Conservation (phyloP, 768 basidiomycete species). For the Phylloporus sp. region DNA sequence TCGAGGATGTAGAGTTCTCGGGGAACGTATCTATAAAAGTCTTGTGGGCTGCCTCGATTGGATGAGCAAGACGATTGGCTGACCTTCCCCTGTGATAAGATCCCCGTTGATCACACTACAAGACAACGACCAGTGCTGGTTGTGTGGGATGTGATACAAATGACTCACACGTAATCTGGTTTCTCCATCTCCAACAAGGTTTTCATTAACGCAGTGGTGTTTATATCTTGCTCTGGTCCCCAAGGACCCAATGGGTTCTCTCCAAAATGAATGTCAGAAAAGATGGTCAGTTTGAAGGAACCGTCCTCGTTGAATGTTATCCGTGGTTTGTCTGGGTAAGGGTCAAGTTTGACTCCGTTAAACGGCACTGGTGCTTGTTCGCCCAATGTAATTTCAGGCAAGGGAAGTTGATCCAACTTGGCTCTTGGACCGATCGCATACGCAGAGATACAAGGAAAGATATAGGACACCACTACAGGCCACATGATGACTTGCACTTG, state of each 20-base stretch:
- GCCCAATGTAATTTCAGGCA: background rate
- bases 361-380: background rate
- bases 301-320: conserved; percentile 55
- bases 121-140: background rate
- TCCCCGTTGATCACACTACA: conserved; percentile 68
- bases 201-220: conserved; percentile 58
- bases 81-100: conserved; percentile 69
- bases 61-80: background rate
- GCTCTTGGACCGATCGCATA: conserved; percentile 7
- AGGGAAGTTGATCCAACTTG: background rate
- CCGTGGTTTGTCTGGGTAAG: conserved; percentile 45
- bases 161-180: conserved; percentile 65
- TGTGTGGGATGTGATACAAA: background rate
- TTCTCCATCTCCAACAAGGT: conserved; percentile 51
- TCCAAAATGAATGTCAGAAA: conserved; percentile 74
- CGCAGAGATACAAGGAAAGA: conserved; percentile 10
- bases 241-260: conserved; percentile 70
- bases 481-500: conserved; percentile 8
- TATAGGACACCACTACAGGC: background rate
- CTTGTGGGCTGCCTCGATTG: background rate
- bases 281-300: conserved; percentile 68
- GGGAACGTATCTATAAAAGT: conserved; percentile 52
- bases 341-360: conserved; percentile 25
- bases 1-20: conserved; percentile 62
- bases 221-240: conserved; percentile 65